Evolutionary conservation across 2,329 filamentous ascomycete species (phyloP).

Genomic region (Mycocentrospora acerina): DNA sequence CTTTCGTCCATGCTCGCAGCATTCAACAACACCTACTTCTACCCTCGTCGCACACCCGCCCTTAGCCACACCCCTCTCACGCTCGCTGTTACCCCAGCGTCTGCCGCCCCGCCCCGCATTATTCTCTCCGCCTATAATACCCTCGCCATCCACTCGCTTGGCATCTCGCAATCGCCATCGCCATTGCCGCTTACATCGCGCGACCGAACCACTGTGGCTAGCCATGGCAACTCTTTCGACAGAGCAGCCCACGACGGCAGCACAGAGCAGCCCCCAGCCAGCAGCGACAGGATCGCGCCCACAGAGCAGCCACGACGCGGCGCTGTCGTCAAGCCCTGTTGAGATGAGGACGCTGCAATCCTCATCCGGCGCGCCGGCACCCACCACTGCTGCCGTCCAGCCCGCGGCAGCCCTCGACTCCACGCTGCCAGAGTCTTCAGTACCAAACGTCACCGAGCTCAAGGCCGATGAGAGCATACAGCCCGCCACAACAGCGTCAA

Average conservation of each 20-base stretch:
- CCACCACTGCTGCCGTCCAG: slow-evolving; percentile 15
- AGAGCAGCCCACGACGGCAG: slow-evolving; percentile 28
- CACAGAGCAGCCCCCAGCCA: slow-evolving; percentile 26
- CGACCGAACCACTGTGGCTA: slow-evolving; percentile 18
- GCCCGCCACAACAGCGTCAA: slow-evolving; percentile 18
- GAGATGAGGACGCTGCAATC: slow-evolving; percentile 38
- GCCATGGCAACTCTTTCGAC: slow-evolving; percentile 35
- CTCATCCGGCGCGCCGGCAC: slow-evolving; percentile 15
- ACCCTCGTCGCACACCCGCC: slow-evolving; percentile 2
- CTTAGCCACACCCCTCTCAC: slow-evolving; percentile 6
- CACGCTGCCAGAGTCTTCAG: slow-evolving; percentile 12
- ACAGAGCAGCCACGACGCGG: slow-evolving; percentile 21
- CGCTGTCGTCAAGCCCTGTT: slow-evolving; percentile 30
- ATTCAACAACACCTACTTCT: slow-evolving; percentile 9
- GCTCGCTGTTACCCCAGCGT: slow-evolving; percentile 6
- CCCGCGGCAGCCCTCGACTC: slow-evolving; percentile 17
- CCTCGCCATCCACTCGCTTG: slow-evolving; percentile 16
- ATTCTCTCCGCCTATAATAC: neutral
- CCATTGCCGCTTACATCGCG: slow-evolving; percentile 20
- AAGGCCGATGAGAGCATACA: slow-evolving; percentile 12
- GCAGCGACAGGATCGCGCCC: slow-evolving; percentile 21
- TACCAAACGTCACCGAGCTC: slow-evolving; percentile 13
- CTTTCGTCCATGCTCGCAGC: slow-evolving; percentile 13
- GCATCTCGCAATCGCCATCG: slow-evolving; percentile 19
- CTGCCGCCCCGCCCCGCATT: slow-evolving; percentile 1